Evolutionary conservation across 495 filamentous ascomycete species (phyloP).

Genomic region (Penicillium egyptiacum): DNA sequence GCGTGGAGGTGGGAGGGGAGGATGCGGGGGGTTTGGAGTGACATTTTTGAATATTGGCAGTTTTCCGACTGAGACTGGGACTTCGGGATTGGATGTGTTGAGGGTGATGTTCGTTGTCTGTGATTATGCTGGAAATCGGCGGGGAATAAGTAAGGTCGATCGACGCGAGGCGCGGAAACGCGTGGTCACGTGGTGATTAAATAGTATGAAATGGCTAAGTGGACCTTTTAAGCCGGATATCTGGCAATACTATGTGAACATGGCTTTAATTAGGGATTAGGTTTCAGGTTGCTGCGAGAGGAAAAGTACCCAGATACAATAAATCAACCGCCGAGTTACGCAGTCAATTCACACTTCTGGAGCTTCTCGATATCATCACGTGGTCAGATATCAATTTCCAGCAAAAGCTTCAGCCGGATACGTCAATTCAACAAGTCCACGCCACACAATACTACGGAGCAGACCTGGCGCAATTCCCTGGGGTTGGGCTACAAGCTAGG

Average conservation of each 20-base stretch:
- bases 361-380: constrained; percentile 13
- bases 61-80: constrained; percentile 2
- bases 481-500: constrained; percentile 3
- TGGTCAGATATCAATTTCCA: constrained; percentile 32
- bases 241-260: not conserved
- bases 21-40: constrained; percentile 66
- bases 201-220: not conserved
- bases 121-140: constrained; percentile 3
- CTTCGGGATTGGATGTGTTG: not conserved
- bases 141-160: constrained; percentile 1
- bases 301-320: not conserved
- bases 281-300: not conserved
- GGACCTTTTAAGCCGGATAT: not conserved
- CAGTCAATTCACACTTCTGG: not conserved
- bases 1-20: constrained; percentile 64
- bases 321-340: not conserved
- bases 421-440: constrained; percentile 19
- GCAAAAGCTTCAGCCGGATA: constrained; percentile 31
- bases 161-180: constrained; percentile 29
- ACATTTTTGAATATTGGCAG: constrained; percentile 32
- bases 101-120: not conserved
- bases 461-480: constrained; percentile 22
- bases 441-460: constrained; percentile 34
- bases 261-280: not conserved
- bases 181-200: constrained; percentile 31